Evolutionary conservation across 2,329 filamentous ascomycete genomes (phyloP), one percentile per base, ranked within the genome.

Genomic region (Neocatenulostroma microsporum): DNA sequence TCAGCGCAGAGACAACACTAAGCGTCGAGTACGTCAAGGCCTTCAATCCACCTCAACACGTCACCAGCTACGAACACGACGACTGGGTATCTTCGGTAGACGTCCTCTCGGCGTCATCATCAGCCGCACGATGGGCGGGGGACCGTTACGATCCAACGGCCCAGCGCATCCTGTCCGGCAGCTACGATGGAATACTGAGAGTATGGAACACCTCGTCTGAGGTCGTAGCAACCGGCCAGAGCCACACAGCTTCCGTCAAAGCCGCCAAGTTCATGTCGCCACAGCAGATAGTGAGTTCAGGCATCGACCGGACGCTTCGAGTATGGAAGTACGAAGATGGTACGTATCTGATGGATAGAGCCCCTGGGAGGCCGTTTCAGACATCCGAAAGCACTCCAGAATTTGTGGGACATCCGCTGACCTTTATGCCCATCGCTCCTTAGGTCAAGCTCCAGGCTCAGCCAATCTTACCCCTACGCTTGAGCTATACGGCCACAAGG

Each of bases 21-120:
- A 82, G 81, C 23, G 74, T 98, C 39, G 88, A 96, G 68, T 98
- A 96, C 63, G 86, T 95, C 23, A 82, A 87, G 53, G 91, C 87
- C 45, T 69, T 95, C 50, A 78, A 95, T 42, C 91, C 91, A 6
- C 91, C 91, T 13, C 72, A 84, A 23, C 89, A 91, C 60, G 80
- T 94, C 50, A 82, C 87, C 10, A 91, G 84, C 56, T 98, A 94
- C 60, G 82, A 95, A 66, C 89, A 98, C 61, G 88, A 98, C 56
- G 91, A 96, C 62, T 98, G 91, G 91, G 84, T 98, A 32, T 85
- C 84, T 58, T 76, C 77, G 18, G 78, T 96, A 18, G 87, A 95
- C 60, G 75, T 94, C 4, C 68, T 94, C 17, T 88, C 86, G 0
- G 61, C 63, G 11, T 77, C 72, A 10, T 82, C 83, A 2, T 63